These are phyloP conservation scores for Colletotrichum lini DNA, from an alignment of 2,329 filamentous ascomycete genomes.

Conservation along the genomic window DNA sequence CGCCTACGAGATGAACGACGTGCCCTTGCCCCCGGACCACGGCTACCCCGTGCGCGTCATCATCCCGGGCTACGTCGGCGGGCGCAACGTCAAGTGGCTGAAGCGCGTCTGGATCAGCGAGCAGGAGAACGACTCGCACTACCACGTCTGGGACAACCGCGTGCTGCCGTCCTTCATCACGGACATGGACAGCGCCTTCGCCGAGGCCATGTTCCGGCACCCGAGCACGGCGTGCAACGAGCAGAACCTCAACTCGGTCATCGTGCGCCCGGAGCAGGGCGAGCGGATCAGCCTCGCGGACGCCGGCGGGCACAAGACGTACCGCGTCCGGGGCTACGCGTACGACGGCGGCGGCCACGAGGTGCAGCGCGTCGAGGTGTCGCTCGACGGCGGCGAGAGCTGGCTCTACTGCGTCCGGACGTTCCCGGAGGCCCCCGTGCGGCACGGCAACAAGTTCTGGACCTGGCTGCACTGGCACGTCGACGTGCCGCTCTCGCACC, in stretches of 20 bases:
- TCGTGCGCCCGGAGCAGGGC: constrained; percentile 61
- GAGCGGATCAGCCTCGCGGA: constrained; percentile 57
- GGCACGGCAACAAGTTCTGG: constrained; percentile 69
- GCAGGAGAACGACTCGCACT: constrained; percentile 60
- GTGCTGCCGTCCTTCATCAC: constrained; percentile 66
- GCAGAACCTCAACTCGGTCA: constrained; percentile 64
- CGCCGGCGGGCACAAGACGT: constrained; percentile 50
- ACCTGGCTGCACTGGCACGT: constrained; percentile 68
- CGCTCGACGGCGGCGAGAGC: constrained; percentile 60
- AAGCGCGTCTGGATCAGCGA: constrained; percentile 57
- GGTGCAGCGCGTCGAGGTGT: constrained; percentile 64
- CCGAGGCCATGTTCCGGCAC: constrained; percentile 61
- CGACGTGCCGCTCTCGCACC: constrained; percentile 60
- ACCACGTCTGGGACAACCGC: constrained; percentile 66
- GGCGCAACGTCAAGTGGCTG: constrained; percentile 63
- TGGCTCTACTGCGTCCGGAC: constrained; percentile 54
- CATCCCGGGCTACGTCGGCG: constrained; percentile 61
- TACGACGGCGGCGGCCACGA: constrained; percentile 66
- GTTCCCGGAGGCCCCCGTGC: constrained; percentile 63
- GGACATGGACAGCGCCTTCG: constrained; percentile 63
- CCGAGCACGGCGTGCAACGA: constrained; percentile 63
- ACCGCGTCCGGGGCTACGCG: constrained; percentile 62
- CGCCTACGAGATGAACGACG: constrained; percentile 63
- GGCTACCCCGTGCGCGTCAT: constrained; percentile 59
- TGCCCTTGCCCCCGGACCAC: constrained; percentile 59